Conservation (phyloP, 2,329 filamentous ascomycete genomes). For the Pseudogymnoascus sp. region DNA sequence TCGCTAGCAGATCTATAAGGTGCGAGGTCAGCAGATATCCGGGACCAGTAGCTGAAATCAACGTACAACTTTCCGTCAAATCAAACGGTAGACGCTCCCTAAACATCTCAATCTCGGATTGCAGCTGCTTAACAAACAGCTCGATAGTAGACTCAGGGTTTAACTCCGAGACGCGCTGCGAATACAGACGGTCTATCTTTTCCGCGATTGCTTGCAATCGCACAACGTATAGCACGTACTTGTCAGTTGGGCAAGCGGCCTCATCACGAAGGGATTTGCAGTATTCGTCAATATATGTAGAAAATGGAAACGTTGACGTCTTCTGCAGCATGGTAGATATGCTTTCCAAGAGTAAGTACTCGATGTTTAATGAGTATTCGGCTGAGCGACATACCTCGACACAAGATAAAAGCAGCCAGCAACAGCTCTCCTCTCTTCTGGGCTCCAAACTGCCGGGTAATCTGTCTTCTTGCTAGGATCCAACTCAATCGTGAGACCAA, state of each 20-base stretch:
- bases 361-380: neutral
- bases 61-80: slow-evolving; percentile 28
- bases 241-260: slow-evolving; percentile 30
- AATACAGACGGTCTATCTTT: slow-evolving; percentile 28
- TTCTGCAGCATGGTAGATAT: slow-evolving; percentile 33
- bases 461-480: slow-evolving; percentile 5
- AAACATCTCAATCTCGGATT: slow-evolving; percentile 30
- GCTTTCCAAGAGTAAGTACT: slow-evolving; percentile 18
- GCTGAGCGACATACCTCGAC: slow-evolving; percentile 19
- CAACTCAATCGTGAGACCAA: slow-evolving; percentile 11
- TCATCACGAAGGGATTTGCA: slow-evolving; percentile 29
- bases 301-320: slow-evolving; percentile 31
- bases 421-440: slow-evolving; percentile 38
- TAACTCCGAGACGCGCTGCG: slow-evolving; percentile 19
- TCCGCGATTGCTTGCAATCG: slow-evolving; percentile 34
- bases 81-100: slow-evolving; percentile 26
- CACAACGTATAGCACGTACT: slow-evolving; percentile 31
- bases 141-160: slow-evolving; percentile 27
- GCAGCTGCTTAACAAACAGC: slow-evolving; percentile 19
- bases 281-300: slow-evolving; percentile 32
- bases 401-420: slow-evolving; percentile 38
- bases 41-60: neutral
- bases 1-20: slow-evolving; percentile 30
- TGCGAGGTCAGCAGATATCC: neutral
- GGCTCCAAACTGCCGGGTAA: slow-evolving; percentile 22